Evolutionary conservation across 2,329 filamentous ascomycete species (phyloP).

Genomic region (Fusarium coffeatum): DNA sequence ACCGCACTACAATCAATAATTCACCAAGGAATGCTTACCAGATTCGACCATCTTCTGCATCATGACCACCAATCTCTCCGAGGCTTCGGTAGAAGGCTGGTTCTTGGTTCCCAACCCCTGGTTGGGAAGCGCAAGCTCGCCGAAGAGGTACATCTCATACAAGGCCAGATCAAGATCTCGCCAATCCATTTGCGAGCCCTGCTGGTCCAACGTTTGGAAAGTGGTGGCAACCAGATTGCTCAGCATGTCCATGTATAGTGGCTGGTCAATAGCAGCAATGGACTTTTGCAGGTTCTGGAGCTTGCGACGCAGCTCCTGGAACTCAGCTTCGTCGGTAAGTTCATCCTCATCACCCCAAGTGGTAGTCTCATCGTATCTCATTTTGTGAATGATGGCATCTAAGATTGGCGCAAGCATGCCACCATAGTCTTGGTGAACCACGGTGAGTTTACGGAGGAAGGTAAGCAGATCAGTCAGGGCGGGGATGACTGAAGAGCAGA

Average conservation of each 20-base stretch:
- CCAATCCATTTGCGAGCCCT: conserved; percentile 85
- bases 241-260: conserved; percentile 87
- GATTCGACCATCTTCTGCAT: conserved; percentile 96
- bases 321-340: conserved; percentile 96
- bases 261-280: conserved; percentile 88
- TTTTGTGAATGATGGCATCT: conserved; percentile 92
- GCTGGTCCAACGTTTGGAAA: conserved; percentile 81
- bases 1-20: neutral
- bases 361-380: conserved; percentile 96
- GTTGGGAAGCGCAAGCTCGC: conserved; percentile 90
- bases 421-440: conserved; percentile 79
- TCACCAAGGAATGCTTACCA: conserved; percentile 65
- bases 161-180: conserved; percentile 93
- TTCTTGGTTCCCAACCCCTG: conserved; percentile 89
- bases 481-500: conserved; percentile 95
- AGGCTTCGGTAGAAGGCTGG: conserved; percentile 80
- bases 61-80: conserved; percentile 87
- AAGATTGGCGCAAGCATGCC: conserved; percentile 87
- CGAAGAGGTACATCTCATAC: conserved; percentile 95
- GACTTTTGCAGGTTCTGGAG: conserved; percentile 93
- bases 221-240: conserved; percentile 89
- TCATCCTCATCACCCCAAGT: conserved; percentile 95
- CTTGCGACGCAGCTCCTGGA: conserved; percentile 91
- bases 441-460: conserved; percentile 84
- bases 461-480: conserved; percentile 92